Evolutionary conservation across 495 filamentous ascomycete genomes (phyloP).

Genomic region (Penicillium lividum): DNA sequence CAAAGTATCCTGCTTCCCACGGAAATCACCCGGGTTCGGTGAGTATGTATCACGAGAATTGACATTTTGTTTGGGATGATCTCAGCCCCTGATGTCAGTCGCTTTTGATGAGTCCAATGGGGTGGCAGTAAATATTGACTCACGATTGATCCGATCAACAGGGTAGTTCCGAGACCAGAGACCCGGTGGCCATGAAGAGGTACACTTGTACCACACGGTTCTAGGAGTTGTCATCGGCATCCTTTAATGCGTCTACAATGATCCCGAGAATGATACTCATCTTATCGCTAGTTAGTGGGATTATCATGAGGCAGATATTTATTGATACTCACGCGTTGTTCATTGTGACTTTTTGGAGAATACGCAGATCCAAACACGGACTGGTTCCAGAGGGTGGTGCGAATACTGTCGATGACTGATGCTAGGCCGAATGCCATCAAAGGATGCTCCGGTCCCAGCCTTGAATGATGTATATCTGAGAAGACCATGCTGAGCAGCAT

Average conservation of each 20-base stretch:
- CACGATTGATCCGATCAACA: constrained; percentile 29
- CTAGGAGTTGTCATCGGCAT: constrained; percentile 43
- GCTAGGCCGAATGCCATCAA: constrained; percentile 44
- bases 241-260: constrained; percentile 45
- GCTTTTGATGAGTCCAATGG: constrained; percentile 46
- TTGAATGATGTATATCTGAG: constrained; percentile 37
- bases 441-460: constrained; percentile 42
- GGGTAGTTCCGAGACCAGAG: constrained; percentile 30
- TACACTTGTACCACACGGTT: constrained; percentile 43
- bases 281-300: constrained; percentile 21
- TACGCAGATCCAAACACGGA: constrained; percentile 47
- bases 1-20: constrained; percentile 30
- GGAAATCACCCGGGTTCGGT: constrained; percentile 29
- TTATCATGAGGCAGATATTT: neutral
- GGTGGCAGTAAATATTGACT: constrained; percentile 30
- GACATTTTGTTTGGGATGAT: constrained; percentile 26
- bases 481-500: constrained; percentile 45
- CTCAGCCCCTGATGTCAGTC: constrained; percentile 31
- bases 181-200: constrained; percentile 35
- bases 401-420: constrained; percentile 46
- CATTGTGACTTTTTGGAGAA: constrained; percentile 46
- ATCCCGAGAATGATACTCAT: constrained; percentile 49
- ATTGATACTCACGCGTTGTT: constrained; percentile 40
- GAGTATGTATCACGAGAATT: constrained; percentile 23
- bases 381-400: constrained; percentile 46